phyloP scores from a whole-genome alignment of 2,329 filamentous ascomycete species.

The Colletotrichum sp. region DNA sequence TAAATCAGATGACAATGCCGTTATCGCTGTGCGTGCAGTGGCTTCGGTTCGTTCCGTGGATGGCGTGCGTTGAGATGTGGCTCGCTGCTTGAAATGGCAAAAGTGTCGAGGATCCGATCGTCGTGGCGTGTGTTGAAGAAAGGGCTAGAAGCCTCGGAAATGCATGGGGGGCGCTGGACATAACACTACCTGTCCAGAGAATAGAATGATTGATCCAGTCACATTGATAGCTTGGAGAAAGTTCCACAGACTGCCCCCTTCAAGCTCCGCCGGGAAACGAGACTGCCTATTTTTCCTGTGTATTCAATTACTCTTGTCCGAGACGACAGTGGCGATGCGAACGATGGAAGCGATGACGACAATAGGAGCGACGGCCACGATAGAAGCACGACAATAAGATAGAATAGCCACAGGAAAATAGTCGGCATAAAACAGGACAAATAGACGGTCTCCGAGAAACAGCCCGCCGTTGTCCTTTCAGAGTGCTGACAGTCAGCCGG shows the following conservation, averaged over 20 bases:
- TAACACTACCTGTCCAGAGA: too few relatives aligned
- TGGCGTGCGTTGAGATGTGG: background rate
- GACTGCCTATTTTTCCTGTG: too few relatives aligned
- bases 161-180: background rate
- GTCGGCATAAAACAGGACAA: too few relatives aligned
- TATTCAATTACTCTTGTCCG: too few relatives aligned
- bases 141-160: background rate
- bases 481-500: background rate
- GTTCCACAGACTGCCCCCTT: background rate
- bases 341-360: background rate
- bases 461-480: background rate
- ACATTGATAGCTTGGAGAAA: background rate
- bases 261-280: background rate
- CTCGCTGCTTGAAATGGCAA: background rate
- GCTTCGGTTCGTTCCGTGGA: background rate
- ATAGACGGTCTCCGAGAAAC: background rate
- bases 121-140: background rate
- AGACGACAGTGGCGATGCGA: too few relatives aligned
- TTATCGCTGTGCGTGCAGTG: background rate
- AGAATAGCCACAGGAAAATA: too few relatives aligned
- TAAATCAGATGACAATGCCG: fast-evolving
- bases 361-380: too few relatives aligned
- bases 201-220: background rate
- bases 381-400: too few relatives aligned
- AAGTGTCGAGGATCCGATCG: background rate